Percentiles rank a stretch among this genome's conserved stretches.
Evolutionary conservation across 805 yeast genomes (phyloP).

Genomic region (Saccharomycopsis sp.): DNA sequence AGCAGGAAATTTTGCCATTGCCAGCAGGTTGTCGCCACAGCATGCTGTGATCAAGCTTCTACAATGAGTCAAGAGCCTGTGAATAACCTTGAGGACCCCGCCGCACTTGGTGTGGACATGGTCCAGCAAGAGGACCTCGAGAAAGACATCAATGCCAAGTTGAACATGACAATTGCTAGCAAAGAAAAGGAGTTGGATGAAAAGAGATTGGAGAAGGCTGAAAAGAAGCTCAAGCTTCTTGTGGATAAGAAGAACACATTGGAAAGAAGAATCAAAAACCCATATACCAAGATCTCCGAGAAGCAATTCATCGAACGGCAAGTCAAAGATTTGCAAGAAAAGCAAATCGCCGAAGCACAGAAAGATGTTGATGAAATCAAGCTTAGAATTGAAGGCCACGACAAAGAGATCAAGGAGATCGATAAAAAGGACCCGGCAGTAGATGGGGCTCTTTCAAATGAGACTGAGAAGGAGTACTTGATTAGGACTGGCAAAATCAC

Average conservation of each 20-base stretch:
- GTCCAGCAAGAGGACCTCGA: conserved; percentile 82
- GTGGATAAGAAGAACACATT: conserved; percentile 38
- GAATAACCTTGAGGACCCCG: conserved; percentile 25
- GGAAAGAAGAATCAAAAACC: conserved; percentile 38
- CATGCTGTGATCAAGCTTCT: no score
- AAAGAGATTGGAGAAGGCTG: conserved; percentile 64
- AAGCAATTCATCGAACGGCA: conserved; percentile 47
- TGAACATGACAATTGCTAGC: conserved; percentile 49
- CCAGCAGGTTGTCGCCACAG: no score
- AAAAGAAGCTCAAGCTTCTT: conserved; percentile 37
- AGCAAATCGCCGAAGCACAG: conserved; percentile 44
- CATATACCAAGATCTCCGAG: conserved; percentile 57
- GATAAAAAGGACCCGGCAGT: conserved; percentile 22
- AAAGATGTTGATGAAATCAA: conserved; percentile 58
- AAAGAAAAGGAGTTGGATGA: conserved; percentile 67
- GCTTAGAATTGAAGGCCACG: conserved; percentile 26
- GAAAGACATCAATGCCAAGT: conserved; percentile 56
- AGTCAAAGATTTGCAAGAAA: conserved; percentile 38
- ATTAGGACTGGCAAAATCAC: conserved; percentile 88
- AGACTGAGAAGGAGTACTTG: conserved; percentile 68
- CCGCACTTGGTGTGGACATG: conserved; percentile 43
- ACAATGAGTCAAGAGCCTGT: no score
- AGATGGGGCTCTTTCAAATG: conserved; percentile 43
- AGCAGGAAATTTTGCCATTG: no score
- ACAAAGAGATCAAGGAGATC: conserved; percentile 41